phyloP scores from a whole-genome alignment of 768 basidiomycete species.

The Lactifluus rugatus region DNA sequence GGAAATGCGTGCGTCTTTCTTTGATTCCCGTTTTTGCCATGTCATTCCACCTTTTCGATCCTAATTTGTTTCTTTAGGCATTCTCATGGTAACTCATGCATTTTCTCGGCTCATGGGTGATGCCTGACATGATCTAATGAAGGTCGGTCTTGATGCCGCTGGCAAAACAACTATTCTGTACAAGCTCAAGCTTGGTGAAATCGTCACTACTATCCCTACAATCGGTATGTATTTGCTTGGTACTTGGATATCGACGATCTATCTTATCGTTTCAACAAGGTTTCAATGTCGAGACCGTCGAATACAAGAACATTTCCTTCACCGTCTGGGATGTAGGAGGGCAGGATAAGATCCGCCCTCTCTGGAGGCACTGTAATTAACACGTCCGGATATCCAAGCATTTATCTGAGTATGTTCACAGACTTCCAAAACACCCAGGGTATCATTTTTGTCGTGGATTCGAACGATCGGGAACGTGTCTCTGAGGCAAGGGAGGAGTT shows the following conservation, averaged over 20 bases:
- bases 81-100: constrained; percentile 67
- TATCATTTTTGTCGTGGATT: constrained; percentile 99
- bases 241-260: constrained; percentile 9
- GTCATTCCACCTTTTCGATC: constrained; percentile 18
- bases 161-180: constrained; percentile 98
- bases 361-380: constrained; percentile 98
- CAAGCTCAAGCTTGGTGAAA: constrained; percentile 99
- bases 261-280: constrained; percentile 41
- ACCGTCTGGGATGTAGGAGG: constrained; percentile 99
- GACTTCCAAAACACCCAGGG: constrained; percentile 99
- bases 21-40: constrained; percentile 23
- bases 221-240: constrained; percentile 60
- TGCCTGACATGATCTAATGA: constrained; percentile 8
- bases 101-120: background rate
- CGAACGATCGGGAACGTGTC: constrained; percentile 99
- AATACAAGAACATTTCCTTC: constrained; percentile 99
- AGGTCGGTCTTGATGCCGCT: constrained; percentile 99
- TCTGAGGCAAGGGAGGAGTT: constrained; percentile 98
- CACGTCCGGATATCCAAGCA: constrained; percentile 16
- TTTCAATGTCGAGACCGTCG: constrained; percentile 99
- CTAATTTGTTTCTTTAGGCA: constrained; percentile 49
- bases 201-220: constrained; percentile 99
- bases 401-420: constrained; percentile 28
- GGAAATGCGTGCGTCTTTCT: constrained; percentile 86
- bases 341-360: constrained; percentile 99